These are phyloP conservation scores for Aspergillus viridinutans DNA, from an alignment of 2,329 filamentous ascomycete genomes.

Conservation along the genomic window DNA sequence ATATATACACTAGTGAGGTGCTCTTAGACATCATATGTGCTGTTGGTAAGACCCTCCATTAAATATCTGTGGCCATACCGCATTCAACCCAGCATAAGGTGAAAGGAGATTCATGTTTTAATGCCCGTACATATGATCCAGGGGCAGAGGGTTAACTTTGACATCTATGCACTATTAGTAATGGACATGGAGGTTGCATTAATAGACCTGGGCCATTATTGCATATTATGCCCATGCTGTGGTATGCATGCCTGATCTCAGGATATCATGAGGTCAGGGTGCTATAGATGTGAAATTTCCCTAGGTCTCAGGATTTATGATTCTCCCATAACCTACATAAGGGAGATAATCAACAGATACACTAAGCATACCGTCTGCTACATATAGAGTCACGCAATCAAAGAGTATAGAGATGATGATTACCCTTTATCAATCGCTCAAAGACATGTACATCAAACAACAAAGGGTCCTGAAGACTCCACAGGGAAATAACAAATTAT, in stretches of 20 bases:
- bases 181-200: too few species aligned
- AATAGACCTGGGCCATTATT: too few species aligned
- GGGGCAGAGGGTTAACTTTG: too few species aligned
- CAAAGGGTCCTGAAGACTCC: not conserved
- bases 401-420: not conserved
- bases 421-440: not conserved
- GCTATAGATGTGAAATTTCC: not conserved
- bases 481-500: conserved; percentile 5
- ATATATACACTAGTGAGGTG: too few species aligned
- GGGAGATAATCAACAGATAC: not conserved
- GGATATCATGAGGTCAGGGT: not conserved
- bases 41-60: too few species aligned
- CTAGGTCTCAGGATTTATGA: not conserved
- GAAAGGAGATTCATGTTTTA: too few species aligned
- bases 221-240: too few species aligned
- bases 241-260: not conserved
- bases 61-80: too few species aligned
- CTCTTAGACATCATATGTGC: too few species aligned
- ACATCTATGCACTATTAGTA: too few species aligned
- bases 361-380: not conserved
- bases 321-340: not conserved
- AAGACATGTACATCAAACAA: conserved; percentile 1
- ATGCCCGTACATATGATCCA: too few species aligned
- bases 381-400: not conserved
- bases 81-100: too few species aligned